Base-by-base conservation (phyloP, 2,329 filamentous ascomycete genomes). In the Sphaerulina vaccinii region DNA sequence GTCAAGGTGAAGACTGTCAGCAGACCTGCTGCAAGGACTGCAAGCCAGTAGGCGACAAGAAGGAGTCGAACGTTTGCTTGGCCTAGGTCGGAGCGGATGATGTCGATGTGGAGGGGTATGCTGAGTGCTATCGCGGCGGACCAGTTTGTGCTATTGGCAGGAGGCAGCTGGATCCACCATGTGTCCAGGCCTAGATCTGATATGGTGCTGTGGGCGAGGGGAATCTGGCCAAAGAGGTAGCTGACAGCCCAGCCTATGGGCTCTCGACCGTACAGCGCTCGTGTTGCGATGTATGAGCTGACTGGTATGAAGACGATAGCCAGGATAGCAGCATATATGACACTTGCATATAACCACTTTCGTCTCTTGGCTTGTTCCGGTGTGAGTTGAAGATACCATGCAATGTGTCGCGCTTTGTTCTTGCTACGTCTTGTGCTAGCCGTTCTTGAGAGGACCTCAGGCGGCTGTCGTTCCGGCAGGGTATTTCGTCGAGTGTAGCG, bases 191-290 rank as follows among this genome's bases (percentile, higher is more conserved):
- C 83, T 54, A 82, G 78, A 54, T 79, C 80, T 13, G 89, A 76
- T 7, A 92, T 80, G 67, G 86, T 79, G 67, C 86, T 84, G 19
- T 90, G 80, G 60, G 96, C 83, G 64, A 76, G 78, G 0, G 81
- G 78, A 9, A 91, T 67, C 61, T 95, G 87, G 10, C 92, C 91
- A 55, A 97, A 81, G 2, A 96, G 74, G 69, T 99, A 99, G 1
- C 89, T 86, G 9, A 96, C 70, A 0, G 90, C 91, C 93, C 93
- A 99, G 2, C 92, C 89, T 38, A 99, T 82, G 0, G 93, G 90
- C 62, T 99, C 93, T 45, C 83, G 74, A 13, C 82, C 83, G 27
- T 79, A 65, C 1, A 99, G 76, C 11, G 90, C 90, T 56, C 80
- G 76, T 37, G 73, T 71, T 33, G 79, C 73, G 43, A 97, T 82